Conservation (phyloP, 2,329 filamentous ascomycete species). For the Penicillium sp. region DNA sequence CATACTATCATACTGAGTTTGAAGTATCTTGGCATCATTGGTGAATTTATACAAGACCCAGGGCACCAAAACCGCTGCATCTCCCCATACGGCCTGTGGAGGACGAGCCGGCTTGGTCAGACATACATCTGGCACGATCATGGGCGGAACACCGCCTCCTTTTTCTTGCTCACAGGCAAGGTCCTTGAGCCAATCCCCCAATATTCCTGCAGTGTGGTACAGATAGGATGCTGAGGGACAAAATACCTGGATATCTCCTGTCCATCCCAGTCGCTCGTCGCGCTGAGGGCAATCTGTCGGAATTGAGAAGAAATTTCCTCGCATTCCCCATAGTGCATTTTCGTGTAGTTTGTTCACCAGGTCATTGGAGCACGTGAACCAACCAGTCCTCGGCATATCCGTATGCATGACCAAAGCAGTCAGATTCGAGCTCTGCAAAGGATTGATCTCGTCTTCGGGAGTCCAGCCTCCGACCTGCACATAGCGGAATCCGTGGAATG, state of each 20-base stretch:
- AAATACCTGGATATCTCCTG: constrained; percentile 54
- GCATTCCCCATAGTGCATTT: constrained; percentile 59
- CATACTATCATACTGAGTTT: constrained; percentile 8
- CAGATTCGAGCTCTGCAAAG: constrained; percentile 20
- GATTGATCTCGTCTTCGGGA: background rate
- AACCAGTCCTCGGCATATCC: constrained; percentile 53
- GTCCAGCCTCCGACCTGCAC: constrained; percentile 41
- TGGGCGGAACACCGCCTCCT: background rate
- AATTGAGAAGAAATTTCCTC: constrained; percentile 58
- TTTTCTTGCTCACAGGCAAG: constrained; percentile 36
- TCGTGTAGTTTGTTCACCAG: constrained; percentile 56
- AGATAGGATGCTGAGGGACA: constrained; percentile 43
- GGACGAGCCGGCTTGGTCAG: background rate
- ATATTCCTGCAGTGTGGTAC: constrained; percentile 54
- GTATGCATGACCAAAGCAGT: constrained; percentile 50
- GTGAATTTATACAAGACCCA: constrained; percentile 5
- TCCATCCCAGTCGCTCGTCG: constrained; percentile 57
- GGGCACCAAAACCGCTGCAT: constrained; percentile 5
- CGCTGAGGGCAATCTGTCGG: constrained; percentile 60
- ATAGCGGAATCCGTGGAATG: constrained; percentile 57
- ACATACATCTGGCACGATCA: constrained; percentile 3
- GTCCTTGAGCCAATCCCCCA: constrained; percentile 52
- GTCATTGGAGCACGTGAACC: constrained; percentile 53
- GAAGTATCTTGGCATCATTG: constrained; percentile 1
- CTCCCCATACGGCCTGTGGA: constrained; percentile 10